Evolutionary conservation across 129 eudicot species (phyloP).

Genomic region (Sambucus nigra): DNA sequence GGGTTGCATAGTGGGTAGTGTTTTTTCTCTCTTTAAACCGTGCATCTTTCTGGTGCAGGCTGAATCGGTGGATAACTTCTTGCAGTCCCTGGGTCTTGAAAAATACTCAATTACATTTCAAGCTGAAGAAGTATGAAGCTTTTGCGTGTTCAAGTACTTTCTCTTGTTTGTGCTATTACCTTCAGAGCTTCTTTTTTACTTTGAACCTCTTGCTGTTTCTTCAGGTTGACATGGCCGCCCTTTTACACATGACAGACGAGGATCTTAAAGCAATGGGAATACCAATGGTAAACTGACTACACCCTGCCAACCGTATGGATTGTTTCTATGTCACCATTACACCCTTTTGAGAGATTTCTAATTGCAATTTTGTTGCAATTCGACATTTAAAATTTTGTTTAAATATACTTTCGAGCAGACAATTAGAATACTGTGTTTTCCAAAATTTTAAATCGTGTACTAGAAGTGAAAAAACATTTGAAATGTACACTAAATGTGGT

Average conservation of each 20-base stretch:
- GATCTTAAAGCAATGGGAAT: constrained; percentile 88
- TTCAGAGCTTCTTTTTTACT: too few relatives aligned
- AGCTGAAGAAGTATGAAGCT: constrained; percentile 79
- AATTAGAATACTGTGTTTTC: too few relatives aligned
- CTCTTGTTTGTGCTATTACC: neutral
- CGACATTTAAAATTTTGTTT: too few relatives aligned
- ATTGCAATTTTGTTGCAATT: too few relatives aligned
- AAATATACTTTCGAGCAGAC: too few relatives aligned
- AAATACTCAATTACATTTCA: constrained; percentile 85
- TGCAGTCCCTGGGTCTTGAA: constrained; percentile 75
- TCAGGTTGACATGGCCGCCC: constrained; percentile 98
- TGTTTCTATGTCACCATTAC: too few relatives aligned
- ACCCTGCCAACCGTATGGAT: too few relatives aligned
- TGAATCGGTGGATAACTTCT: constrained; percentile 77
- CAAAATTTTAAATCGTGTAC: too few relatives aligned
- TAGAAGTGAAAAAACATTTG: too few relatives aligned
- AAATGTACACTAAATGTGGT: too few relatives aligned
- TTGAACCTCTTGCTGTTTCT: constrained; percentile 10
- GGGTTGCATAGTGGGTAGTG: neutral
- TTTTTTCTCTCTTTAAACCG: neutral
- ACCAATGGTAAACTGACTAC: constrained; percentile 73
- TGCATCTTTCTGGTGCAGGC: neutral
- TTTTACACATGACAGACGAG: constrained; percentile 82
- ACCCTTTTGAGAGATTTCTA: too few relatives aligned
- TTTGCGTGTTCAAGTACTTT: too few relatives aligned